Conservation (phyloP, 2,329 filamentous ascomycete genomes). For the Trichoderma sp. region DNA sequence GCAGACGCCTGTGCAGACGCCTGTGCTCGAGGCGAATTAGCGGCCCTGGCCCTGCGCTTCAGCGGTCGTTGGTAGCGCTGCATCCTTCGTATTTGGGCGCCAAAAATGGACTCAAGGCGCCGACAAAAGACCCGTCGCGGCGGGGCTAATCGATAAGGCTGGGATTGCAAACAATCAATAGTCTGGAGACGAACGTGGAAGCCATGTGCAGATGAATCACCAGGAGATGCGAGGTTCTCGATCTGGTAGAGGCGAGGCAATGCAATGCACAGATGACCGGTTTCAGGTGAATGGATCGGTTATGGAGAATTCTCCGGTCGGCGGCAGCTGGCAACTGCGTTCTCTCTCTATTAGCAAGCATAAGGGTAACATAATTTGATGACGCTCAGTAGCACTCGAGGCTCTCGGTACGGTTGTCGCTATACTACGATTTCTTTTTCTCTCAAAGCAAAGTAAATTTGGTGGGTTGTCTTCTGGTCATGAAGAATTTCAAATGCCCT, state of each 20-base stretch:
- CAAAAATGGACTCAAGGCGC: not conserved
- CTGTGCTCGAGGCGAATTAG: conserved; percentile 3
- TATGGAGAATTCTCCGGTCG: not conserved
- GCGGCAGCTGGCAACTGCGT: not conserved
- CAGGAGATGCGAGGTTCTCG: not conserved
- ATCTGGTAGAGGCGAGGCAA: not conserved
- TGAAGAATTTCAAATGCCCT: not conserved
- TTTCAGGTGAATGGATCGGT: not conserved
- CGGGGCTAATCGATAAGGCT: conserved; percentile 17
- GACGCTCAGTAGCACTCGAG: not conserved
- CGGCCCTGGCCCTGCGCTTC: conserved; percentile 5
- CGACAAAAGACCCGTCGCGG: not conserved
- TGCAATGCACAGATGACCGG: not conserved
- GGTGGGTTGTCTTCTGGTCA: not conserved
- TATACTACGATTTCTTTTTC: not conserved
- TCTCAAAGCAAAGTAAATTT: not conserved
- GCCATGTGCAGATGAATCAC: conserved; percentile 11
- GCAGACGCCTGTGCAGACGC: not conserved
- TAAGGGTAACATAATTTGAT: not conserved
- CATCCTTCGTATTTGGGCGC: not conserved
- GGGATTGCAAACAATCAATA: not conserved
- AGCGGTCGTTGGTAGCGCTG: not conserved
- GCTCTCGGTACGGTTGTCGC: not conserved
- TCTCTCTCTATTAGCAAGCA: not conserved
- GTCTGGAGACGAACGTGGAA: not conserved